phyloP scores from a whole-genome alignment of 371 early-diverging fungal genomes.

The Syncephalis fuscata region DNA sequence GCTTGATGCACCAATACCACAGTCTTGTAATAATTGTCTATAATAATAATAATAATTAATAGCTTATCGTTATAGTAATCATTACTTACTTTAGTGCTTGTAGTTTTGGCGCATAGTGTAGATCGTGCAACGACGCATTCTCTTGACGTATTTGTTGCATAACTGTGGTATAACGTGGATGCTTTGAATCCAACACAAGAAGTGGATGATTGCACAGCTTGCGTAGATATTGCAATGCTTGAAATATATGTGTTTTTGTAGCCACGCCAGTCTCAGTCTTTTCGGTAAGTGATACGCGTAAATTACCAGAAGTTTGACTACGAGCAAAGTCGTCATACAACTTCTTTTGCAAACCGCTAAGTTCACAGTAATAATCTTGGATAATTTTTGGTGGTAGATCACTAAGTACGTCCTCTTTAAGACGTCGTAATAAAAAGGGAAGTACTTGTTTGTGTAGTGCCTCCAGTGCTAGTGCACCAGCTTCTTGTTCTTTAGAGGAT shows the following conservation, averaged over 20 bases:
- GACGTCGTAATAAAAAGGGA: constrained; percentile 92
- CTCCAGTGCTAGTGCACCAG: constrained; percentile 71
- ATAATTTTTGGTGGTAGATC: constrained; percentile 99
- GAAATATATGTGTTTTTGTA: constrained; percentile 80
- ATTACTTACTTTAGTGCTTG: constrained; percentile 53
- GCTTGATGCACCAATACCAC: constrained; percentile 65
- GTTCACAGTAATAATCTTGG: constrained; percentile 93
- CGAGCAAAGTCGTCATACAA: constrained; percentile 82
- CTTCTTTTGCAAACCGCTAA: constrained; percentile 59
- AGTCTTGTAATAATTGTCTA: constrained; percentile 71
- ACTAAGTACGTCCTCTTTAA: constrained; percentile 97
- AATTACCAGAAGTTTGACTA: constrained; percentile 28
- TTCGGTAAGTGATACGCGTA: constrained; percentile 20
- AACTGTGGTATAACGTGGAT: constrained; percentile 63
- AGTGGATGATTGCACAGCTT: constrained; percentile 95
- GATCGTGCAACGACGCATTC: constrained; percentile 53
- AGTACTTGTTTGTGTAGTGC: constrained; percentile 92
- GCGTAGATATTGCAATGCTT: constrained; percentile 88
- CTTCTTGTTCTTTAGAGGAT: constrained; percentile 63
- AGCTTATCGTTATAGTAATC: constrained; percentile 1
- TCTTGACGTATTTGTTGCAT: constrained; percentile 34
- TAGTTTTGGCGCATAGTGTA: constrained; percentile 86
- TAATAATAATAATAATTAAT: constrained; percentile 1
- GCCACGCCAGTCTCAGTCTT: constrained; percentile 13
- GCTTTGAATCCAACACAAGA: constrained; percentile 66